Percentiles rank a stretch among this genome's conserved stretches.
Conservation (phyloP, 768 basidiomycete genomes). For the Termitomyces eurrhizus region DNA sequence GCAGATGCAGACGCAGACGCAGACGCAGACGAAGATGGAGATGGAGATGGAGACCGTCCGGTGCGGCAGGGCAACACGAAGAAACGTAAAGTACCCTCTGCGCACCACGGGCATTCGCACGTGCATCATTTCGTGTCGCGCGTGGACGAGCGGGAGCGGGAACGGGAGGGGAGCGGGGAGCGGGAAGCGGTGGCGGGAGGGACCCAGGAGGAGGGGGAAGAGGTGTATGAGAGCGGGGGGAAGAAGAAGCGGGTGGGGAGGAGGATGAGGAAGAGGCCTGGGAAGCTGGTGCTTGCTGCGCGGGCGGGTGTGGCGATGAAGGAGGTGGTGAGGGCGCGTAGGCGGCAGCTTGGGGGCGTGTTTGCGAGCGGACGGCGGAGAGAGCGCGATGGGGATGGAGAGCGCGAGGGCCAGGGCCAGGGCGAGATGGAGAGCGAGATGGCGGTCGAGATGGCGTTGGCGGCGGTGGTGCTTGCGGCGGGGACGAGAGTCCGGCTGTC, state of each 20-base stretch:
- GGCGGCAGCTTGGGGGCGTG: background rate
- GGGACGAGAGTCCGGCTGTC: constrained; percentile 47
- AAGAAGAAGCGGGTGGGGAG: background rate
- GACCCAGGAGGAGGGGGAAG: too few species aligned
- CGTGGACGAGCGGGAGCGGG: too few species aligned
- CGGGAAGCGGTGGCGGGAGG: background rate
- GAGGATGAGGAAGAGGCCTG: too few species aligned
- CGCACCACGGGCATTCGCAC: constrained; percentile 17
- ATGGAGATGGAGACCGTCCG: constrained; percentile 58
- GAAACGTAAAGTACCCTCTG: constrained; percentile 83
- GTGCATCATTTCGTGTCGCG: background rate
- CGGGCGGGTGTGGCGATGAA: constrained; percentile 2
- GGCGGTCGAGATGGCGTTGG: constrained; percentile 75
- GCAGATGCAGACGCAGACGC: constrained; percentile 44
- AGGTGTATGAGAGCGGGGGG: too few species aligned
- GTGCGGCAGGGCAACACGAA: constrained; percentile 82
- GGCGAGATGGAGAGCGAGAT: constrained; percentile 50
- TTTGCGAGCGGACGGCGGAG: constrained; percentile 24
- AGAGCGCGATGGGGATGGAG: constrained; percentile 54
- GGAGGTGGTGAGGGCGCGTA: background rate
- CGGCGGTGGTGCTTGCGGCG: constrained; percentile 21
- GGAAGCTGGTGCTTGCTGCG: background rate
- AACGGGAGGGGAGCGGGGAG: too few species aligned
- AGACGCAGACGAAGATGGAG: constrained; percentile 42
- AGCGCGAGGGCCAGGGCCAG: constrained; percentile 47